Evolutionary conservation across 1,284 basidiomycete genomes (phyloP).

Genomic region (Violaceomyces palustris): DNA sequence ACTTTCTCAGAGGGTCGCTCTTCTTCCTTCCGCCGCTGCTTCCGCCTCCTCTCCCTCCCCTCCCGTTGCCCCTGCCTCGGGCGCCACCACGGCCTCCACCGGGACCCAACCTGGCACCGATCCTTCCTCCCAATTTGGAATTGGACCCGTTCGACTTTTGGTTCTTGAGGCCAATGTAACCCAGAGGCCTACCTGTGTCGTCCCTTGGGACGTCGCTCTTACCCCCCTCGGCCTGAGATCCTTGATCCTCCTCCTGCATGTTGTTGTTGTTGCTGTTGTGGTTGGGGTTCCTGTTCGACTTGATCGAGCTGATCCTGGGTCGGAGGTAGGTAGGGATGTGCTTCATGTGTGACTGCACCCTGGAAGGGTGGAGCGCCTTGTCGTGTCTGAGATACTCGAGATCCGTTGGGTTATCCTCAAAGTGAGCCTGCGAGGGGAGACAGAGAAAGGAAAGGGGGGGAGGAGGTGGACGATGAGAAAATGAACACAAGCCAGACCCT

Average conservation of each 20-base stretch:
- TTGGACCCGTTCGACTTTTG: background rate
- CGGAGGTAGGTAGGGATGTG: conserved; percentile 90
- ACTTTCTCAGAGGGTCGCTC: conserved; percentile 36
- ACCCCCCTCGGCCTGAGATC: too few relatives aligned
- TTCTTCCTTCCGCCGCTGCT: conserved; percentile 17
- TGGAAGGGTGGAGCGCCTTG: conserved; percentile 80
- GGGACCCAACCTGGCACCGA: background rate
- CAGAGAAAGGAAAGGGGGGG: background rate
- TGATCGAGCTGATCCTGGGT: conserved; percentile 65
- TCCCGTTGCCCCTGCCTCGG: conserved; percentile 4
- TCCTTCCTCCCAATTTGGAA: too few relatives aligned
- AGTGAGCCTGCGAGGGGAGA: conserved; percentile 68
- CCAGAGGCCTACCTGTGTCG: conserved; percentile 1
- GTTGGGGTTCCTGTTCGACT: conserved; percentile 1
- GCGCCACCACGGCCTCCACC: conserved; percentile 2
- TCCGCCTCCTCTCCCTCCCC: conserved; percentile 7
- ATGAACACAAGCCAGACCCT: background rate
- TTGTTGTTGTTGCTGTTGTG: conserved; percentile 1
- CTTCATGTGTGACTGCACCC: conserved; percentile 76
- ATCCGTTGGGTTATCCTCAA: conserved; percentile 93
- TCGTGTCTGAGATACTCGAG: conserved; percentile 90
- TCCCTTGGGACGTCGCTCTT: conserved; percentile 2
- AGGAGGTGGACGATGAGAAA: background rate
- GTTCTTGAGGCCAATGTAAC: conserved; percentile 13
- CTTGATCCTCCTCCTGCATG: background rate